phyloP scores from a whole-genome alignment of 2,329 filamentous ascomycete species.

The Colletotrichum chlorophyti region DNA sequence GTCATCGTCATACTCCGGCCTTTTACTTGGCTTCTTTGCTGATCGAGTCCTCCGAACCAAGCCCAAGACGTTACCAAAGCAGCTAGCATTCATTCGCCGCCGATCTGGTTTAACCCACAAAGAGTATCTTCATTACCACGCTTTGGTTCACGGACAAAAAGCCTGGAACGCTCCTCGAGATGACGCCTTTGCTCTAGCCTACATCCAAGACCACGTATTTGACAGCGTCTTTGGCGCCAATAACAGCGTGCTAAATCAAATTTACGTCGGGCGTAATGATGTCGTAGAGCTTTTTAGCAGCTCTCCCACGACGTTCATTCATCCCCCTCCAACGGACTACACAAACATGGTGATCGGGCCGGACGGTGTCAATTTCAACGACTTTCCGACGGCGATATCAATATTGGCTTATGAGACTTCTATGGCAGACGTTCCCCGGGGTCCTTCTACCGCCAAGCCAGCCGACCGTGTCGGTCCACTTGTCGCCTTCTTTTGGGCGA shows the following conservation, averaged over 20 bases:
- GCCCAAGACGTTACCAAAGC: not conserved
- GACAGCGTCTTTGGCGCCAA: constrained; percentile 14
- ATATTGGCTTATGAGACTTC: constrained; percentile 3
- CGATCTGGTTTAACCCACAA: constrained; percentile 6
- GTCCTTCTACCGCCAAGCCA: not conserved
- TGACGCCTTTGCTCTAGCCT: not conserved
- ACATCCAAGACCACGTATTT: constrained; percentile 14
- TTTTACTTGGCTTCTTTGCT: not conserved
- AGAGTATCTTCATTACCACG: constrained; percentile 9
- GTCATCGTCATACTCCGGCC: not conserved
- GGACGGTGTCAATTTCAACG: constrained; percentile 16
- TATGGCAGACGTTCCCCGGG: not conserved
- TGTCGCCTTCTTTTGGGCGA: constrained; percentile 15
- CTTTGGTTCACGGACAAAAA: constrained; percentile 13
- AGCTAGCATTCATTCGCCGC: constrained; percentile 8
- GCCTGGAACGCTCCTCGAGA: constrained; percentile 5
- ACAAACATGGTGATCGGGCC: constrained; percentile 7
- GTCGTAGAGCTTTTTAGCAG: constrained; percentile 6
- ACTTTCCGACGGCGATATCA: constrained; percentile 5
- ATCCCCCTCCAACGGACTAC: constrained; percentile 2
- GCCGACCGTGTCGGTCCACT: not conserved
- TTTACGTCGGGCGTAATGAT: constrained; percentile 10
- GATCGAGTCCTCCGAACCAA: not conserved
- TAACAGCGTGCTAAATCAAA: constrained; percentile 8
- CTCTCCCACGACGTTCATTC: not conserved